A percentile compares a stretch with the other conserved stretches of the same genome.
Conservation (phyloP, 2,329 filamentous ascomycete species). For the Colletotrichum siamense region DNA sequence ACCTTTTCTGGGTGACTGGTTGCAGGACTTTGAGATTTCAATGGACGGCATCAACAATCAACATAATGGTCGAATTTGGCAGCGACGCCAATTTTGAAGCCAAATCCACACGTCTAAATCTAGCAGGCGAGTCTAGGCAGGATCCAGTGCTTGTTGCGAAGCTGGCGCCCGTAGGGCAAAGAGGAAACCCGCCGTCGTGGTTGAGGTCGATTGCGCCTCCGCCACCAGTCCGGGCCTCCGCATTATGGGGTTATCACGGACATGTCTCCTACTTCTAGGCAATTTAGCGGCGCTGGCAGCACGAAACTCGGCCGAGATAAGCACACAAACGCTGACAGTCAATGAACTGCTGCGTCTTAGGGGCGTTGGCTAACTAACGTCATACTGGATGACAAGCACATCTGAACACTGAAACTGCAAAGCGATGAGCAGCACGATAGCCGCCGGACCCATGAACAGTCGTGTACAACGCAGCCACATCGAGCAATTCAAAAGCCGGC, state of each 20-base stretch:
- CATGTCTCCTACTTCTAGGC: neutral
- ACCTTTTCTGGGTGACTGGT: neutral
- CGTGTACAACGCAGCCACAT: neutral
- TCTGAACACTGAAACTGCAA: neutral
- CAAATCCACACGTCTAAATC: neutral
- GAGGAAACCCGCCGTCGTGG: conserved; percentile 2
- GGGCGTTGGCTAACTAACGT: neutral
- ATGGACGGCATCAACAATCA: neutral
- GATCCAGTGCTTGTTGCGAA: neutral
- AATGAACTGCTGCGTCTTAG: neutral
- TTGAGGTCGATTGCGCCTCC: neutral
- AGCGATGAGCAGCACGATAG: neutral
- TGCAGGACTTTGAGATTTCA: neutral
- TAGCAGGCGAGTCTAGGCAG: neutral
- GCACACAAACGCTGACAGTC: neutral
- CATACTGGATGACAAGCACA: neutral
- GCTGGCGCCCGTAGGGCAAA: neutral
- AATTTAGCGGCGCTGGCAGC: neutral
- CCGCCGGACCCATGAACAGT: neutral
- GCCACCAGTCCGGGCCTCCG: neutral
- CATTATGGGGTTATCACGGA: neutral
- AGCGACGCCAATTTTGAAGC: neutral
- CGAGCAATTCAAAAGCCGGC: neutral
- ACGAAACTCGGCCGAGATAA: neutral
- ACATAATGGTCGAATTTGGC: neutral